phyloP scores from a whole-genome alignment of 768 basidiomycete genomes.

The Cyclocybe aegerita region DNA sequence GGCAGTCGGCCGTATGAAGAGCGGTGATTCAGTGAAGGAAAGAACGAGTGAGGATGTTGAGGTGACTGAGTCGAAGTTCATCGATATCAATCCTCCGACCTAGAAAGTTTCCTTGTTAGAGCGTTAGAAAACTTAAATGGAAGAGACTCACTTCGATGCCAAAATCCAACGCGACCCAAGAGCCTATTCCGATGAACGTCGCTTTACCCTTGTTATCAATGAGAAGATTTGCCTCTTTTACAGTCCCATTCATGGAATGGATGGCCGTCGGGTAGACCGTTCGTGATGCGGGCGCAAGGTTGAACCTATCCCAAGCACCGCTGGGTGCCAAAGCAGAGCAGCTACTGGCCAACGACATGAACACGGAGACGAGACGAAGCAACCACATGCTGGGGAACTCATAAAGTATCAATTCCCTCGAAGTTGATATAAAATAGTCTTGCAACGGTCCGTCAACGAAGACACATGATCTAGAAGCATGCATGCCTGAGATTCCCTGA shows the following conservation, averaged over 20 bases:
- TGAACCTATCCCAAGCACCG: slow-evolving; percentile 55
- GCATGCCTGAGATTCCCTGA: too few species aligned
- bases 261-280: slow-evolving; percentile 44
- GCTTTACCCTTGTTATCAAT: slow-evolving; percentile 33
- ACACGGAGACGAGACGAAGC: too few species aligned
- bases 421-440: too few species aligned
- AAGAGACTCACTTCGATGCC: slow-evolving; percentile 44
- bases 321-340: slow-evolving; percentile 32
- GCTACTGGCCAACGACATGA: too few species aligned
- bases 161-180: slow-evolving; percentile 55
- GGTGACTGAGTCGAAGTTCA: slow-evolving; percentile 38
- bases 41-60: slow-evolving; percentile 40
- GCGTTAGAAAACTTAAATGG: neutral
- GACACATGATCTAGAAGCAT: too few species aligned
- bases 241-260: slow-evolving; percentile 33
- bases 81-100: slow-evolving; percentile 54
- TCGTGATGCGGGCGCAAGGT: slow-evolving; percentile 46
- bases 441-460: too few species aligned
- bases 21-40: slow-evolving; percentile 58
- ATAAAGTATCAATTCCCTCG: too few species aligned
- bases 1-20: slow-evolving; percentile 49
- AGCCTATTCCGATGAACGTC: slow-evolving; percentile 37
- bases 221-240: slow-evolving; percentile 31
- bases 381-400: too few species aligned
- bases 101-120: slow-evolving; percentile 15